A percentile compares a stretch with the other conserved stretches of the same genome.
These are phyloP conservation scores for Fusarium anguioides DNA, from an alignment of 2,329 filamentous ascomycete genomes.

Conservation along the genomic window DNA sequence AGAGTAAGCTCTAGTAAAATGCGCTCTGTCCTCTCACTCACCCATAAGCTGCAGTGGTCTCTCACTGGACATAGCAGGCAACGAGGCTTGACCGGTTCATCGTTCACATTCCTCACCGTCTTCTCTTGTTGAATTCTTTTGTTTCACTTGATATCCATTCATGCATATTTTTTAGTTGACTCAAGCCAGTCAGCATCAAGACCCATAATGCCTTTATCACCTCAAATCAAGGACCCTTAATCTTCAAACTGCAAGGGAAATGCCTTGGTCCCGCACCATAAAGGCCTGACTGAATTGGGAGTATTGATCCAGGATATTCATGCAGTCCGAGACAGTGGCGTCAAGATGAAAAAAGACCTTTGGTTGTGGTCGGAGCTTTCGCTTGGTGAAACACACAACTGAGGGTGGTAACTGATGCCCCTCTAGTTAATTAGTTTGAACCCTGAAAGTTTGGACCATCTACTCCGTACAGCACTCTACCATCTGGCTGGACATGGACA, in stretches of 20 bases:
- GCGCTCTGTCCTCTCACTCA: too few relatives aligned
- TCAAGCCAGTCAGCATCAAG: background rate
- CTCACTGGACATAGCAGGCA: too few relatives aligned
- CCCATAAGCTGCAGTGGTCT: too few relatives aligned
- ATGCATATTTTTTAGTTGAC: background rate
- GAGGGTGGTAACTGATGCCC: background rate
- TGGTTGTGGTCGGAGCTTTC: conserved; percentile 10
- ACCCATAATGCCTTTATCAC: background rate
- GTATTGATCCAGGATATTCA: background rate
- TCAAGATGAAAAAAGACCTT: conserved; percentile 2
- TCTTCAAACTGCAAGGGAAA: background rate
- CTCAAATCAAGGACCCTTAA: background rate
- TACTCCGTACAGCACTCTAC: too few relatives aligned
- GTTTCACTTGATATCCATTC: background rate
- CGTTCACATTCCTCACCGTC: background rate
- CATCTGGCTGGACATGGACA: too few relatives aligned
- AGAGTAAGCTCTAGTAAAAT: too few relatives aligned
- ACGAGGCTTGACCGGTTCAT: too few relatives aligned
- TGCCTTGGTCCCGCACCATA: background rate
- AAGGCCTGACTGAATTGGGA: background rate
- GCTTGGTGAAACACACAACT: conserved; percentile 38
- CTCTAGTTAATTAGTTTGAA: too few relatives aligned
- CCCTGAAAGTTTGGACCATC: background rate
- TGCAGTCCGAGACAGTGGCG: conserved; percentile 26
- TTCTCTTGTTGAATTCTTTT: background rate